phyloP scores from a whole-genome alignment of 2,329 filamentous ascomycete genomes.

The Penicillium sp. region DNA sequence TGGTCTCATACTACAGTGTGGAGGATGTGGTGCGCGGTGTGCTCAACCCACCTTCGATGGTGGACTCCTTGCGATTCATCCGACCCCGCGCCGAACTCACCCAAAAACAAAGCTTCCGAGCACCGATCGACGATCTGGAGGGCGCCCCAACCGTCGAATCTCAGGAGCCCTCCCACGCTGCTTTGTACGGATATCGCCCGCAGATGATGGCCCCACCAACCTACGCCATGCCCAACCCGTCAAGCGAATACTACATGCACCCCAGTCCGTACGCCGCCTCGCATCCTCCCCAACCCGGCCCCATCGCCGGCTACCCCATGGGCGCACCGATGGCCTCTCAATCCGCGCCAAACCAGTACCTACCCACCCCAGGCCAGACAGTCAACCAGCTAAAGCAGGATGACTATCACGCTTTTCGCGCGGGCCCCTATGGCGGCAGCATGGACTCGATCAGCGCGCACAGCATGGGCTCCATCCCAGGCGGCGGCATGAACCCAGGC shows the following conservation, averaged over 20 bases:
- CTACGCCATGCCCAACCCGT: constrained; percentile 36
- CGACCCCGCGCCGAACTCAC: constrained; percentile 57
- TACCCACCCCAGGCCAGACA: constrained; percentile 32
- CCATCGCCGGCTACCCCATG: constrained; percentile 37
- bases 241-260: constrained; percentile 40
- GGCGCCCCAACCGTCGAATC: constrained; percentile 37
- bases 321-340: constrained; percentile 32
- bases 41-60: constrained; percentile 57
- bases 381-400: constrained; percentile 36
- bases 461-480: constrained; percentile 33
- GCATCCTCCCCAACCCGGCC: constrained; percentile 34
- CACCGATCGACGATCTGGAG: constrained; percentile 61
- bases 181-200: constrained; percentile 42
- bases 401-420: constrained; percentile 37
- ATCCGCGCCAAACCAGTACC: constrained; percentile 38
- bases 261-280: constrained; percentile 31
- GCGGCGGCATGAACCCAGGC: constrained; percentile 31
- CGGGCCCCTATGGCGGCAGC: constrained; percentile 32
- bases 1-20: constrained; percentile 84
- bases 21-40: constrained; percentile 67
- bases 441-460: constrained; percentile 36
- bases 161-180: constrained; percentile 37
- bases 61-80: constrained; percentile 50
- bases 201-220: constrained; percentile 34
- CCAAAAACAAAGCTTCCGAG: constrained; percentile 62